Percentiles rank a stretch among this genome's conserved stretches.
Conservation (phyloP, 2,329 filamentous ascomycete genomes). For the Tolypocladium sp. region DNA sequence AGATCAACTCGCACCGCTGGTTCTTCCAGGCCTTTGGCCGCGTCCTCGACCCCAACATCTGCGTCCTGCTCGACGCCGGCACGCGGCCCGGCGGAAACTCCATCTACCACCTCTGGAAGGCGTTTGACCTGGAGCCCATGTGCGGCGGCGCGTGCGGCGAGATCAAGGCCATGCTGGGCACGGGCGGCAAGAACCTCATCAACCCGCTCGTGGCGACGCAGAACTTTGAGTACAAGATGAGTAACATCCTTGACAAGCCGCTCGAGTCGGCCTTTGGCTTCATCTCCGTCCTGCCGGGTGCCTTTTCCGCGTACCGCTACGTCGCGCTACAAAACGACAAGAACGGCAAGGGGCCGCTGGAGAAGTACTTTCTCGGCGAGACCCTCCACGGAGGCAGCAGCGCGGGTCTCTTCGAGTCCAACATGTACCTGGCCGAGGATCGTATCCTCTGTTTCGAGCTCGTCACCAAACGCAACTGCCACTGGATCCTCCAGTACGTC, state of each 20-base stretch:
- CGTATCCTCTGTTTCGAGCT: conserved; percentile 98
- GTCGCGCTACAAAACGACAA: conserved; percentile 95
- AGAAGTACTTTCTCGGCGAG: conserved; percentile 96
- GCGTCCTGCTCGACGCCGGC: conserved; percentile 90
- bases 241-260: conserved; percentile 96
- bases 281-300: conserved; percentile 91
- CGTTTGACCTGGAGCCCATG: conserved; percentile 95
- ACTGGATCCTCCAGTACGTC: conserved; percentile 97
- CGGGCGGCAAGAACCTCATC: conserved; percentile 73
- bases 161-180: conserved; percentile 94
- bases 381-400: conserved; percentile 88
- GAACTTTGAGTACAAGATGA: conserved; percentile 99
- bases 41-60: conserved; percentile 91
- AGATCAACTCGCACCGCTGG: conserved; percentile 99
- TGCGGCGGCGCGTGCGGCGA: conserved; percentile 96
- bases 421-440: conserved; percentile 99
- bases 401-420: conserved; percentile 94
- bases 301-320: conserved; percentile 96
- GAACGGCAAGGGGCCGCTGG: conserved; percentile 80
- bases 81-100: conserved; percentile 90
- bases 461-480: conserved; percentile 92
- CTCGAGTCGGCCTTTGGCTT: conserved; percentile 96
- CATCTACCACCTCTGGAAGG: conserved; percentile 97
- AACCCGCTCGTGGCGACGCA: conserved; percentile 94
- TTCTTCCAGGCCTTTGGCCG: conserved; percentile 96